These are phyloP conservation scores for Podospora comata DNA, from an alignment of 495 filamentous ascomycete genomes.

Conservation along the genomic window DNA sequence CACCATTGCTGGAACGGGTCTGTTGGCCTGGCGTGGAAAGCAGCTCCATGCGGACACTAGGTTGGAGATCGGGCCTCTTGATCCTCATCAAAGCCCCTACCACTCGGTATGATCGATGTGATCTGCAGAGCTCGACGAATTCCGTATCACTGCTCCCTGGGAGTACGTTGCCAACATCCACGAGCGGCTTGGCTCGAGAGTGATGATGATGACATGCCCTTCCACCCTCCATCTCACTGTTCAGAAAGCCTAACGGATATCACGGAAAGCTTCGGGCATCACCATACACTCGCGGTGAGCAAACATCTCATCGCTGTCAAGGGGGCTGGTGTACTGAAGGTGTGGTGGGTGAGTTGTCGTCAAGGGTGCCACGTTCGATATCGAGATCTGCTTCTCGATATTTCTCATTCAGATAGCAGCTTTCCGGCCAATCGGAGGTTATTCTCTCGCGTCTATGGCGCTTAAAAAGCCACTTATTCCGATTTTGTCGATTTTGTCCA, in stretches of 20 bases:
- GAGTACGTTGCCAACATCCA: background rate
- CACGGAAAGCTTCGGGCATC: background rate
- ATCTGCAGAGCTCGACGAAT: background rate
- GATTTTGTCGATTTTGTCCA: background rate
- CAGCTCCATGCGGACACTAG: background rate
- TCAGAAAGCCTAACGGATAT: background rate
- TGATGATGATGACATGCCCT: background rate
- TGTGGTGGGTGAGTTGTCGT: background rate
- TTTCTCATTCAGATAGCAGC: background rate
- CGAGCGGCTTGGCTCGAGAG: background rate
- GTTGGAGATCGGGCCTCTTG: background rate
- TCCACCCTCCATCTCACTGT: background rate
- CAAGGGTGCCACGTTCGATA: background rate
- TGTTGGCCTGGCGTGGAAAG: background rate
- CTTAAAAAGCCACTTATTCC: background rate
- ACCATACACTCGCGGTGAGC: background rate
- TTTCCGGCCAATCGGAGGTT: background rate
- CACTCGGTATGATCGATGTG: background rate
- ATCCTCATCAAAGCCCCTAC: background rate
- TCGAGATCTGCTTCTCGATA: background rate
- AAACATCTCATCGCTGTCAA: background rate
- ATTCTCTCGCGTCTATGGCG: background rate
- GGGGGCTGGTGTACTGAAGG: background rate
- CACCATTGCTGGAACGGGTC: background rate
- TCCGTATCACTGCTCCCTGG: background rate